These are phyloP conservation scores for Alternaria conjuncta DNA, from an alignment of 2,329 filamentous ascomycete genomes.

Conservation along the genomic window DNA sequence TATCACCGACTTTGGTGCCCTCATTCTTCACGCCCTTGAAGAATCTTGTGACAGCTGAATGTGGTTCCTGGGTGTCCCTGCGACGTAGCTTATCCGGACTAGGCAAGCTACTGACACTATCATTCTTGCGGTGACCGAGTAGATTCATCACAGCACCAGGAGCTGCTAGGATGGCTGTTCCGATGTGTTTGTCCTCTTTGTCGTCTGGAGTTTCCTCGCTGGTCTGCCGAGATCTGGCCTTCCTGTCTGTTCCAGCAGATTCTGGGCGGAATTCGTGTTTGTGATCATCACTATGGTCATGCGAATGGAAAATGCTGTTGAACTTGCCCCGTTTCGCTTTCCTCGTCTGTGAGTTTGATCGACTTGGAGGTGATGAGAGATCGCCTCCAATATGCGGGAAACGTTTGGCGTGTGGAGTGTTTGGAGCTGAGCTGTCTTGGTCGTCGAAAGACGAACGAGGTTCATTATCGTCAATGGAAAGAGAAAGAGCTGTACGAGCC, in stretches of 20 bases:
- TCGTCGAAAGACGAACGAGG: conserved; percentile 49
- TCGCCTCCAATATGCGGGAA: conserved; percentile 44
- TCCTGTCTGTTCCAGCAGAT: conserved; percentile 30
- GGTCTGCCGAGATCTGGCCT: conserved; percentile 32
- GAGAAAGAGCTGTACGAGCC: conserved; percentile 18
- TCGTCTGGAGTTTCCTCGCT: conserved; percentile 42
- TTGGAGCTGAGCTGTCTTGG: conserved; percentile 48
- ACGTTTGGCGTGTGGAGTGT: conserved; percentile 42
- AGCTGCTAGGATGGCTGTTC: conserved; percentile 39
- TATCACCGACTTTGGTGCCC: conserved; percentile 66
- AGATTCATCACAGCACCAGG: conserved; percentile 43
- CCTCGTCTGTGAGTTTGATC: conserved; percentile 35
- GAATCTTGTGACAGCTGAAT: conserved; percentile 71
- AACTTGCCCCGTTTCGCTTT: conserved; percentile 49
- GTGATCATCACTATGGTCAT: conserved; percentile 44
- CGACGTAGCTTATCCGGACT: conserved; percentile 36
- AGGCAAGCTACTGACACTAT: conserved; percentile 46
- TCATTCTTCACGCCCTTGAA: conserved; percentile 78
- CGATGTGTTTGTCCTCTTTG: conserved; percentile 38
- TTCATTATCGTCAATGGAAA: conserved; percentile 38
- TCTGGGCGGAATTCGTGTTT: conserved; percentile 27
- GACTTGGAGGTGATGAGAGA: conserved; percentile 47
- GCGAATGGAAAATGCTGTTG: conserved; percentile 51
- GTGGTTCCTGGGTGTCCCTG: conserved; percentile 52
- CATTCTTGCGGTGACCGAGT: conserved; percentile 44